Base-by-base conservation (phyloP, 2,329 filamentous ascomycete species). In the Phyllosticta ampelicida region DNA sequence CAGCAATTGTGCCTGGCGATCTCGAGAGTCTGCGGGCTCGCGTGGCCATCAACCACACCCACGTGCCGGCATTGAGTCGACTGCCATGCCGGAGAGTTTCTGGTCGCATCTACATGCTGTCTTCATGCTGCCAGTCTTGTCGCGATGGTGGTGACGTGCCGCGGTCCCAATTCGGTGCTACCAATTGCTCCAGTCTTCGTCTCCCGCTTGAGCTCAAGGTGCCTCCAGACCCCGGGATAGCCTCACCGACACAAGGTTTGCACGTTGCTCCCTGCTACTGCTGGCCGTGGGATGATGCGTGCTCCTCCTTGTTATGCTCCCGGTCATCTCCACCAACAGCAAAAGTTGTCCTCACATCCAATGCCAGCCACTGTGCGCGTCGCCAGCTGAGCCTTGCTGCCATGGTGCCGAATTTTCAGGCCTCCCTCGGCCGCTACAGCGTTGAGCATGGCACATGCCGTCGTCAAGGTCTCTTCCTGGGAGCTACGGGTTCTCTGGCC, bases 1-100 rank as follows among this genome's bases (percentile, higher is more conserved):
- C 13, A 51, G 51, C 55, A 20, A 53, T 23, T 53, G 55, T 58
- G 30, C 55, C 55, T 58, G 55, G 55, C 55, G 55, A 58, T 58
- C 55, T 49, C 51, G 50, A 58, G 11, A 6, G 11, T 16, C n/a
- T 6, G 36, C 36, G n/a, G 23, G 36, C 36, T 16, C 13, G 16
- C 36, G 36, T 16, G 36, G 13, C 36, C 36, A 44, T 44, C 36
- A 44, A 44, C 16, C 36, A 16, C 10, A 11, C 30, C 30, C 30
- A 44, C 36, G 13, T 44, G 36, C 36, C 36, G 36, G 13, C 36
- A 44, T 44, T n/a, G n/a, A 8, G 5, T 44, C 29, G 29, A 36
- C 29, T 26, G 23, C 23, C 23, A 3, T 26, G 23, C 23, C 23
- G 23, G 23, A 26, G 23, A 26, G 23, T 26, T 26, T 26, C 8